These are phyloP conservation scores for Xylaria curta DNA, from an alignment of 495 filamentous ascomycete species.

Conservation along the genomic window DNA sequence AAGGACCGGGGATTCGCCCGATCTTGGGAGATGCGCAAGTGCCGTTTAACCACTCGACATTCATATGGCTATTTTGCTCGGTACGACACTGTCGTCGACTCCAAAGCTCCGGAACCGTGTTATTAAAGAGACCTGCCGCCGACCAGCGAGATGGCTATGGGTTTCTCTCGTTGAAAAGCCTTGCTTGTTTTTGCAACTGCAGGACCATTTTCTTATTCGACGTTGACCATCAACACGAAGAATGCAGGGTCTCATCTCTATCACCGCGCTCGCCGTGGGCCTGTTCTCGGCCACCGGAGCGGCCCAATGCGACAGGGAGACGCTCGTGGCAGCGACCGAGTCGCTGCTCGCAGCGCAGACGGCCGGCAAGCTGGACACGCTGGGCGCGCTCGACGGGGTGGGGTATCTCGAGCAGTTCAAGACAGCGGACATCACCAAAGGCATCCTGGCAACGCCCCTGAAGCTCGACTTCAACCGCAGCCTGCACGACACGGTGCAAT, in stretches of 20 bases:
- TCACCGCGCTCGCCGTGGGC: slow-evolving; percentile 30
- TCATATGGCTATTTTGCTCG: slow-evolving; percentile 44
- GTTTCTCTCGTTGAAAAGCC: neutral
- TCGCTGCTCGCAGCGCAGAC: slow-evolving; percentile 53
- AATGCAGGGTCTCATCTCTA: slow-evolving; percentile 38
- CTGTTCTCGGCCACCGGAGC: slow-evolving; percentile 31
- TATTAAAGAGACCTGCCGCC: slow-evolving; percentile 31
- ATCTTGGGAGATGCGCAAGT: slow-evolving; percentile 33
- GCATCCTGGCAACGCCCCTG: slow-evolving; percentile 50
- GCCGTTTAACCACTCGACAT: slow-evolving; percentile 39
- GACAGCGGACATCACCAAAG: slow-evolving; percentile 41
- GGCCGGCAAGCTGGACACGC: slow-evolving; percentile 41
- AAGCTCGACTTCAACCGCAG: slow-evolving; percentile 56
- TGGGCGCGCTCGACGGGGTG: slow-evolving; percentile 39
- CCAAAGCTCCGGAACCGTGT: slow-evolving; percentile 34
- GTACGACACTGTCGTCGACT: slow-evolving; percentile 36
- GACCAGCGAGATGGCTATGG: slow-evolving; percentile 16
- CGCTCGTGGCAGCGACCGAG: slow-evolving; percentile 49
- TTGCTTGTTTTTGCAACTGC: neutral
- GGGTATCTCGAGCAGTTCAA: slow-evolving; percentile 54
- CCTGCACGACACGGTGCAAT: slow-evolving; percentile 54
- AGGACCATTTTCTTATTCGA: neutral
- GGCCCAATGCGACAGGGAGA: slow-evolving; percentile 48
- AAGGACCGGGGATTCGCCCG: neutral
- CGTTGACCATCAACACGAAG: slow-evolving; percentile 19